Conservation (phyloP, 305 asterid genomes). For the Fraxinus sp. region DNA sequence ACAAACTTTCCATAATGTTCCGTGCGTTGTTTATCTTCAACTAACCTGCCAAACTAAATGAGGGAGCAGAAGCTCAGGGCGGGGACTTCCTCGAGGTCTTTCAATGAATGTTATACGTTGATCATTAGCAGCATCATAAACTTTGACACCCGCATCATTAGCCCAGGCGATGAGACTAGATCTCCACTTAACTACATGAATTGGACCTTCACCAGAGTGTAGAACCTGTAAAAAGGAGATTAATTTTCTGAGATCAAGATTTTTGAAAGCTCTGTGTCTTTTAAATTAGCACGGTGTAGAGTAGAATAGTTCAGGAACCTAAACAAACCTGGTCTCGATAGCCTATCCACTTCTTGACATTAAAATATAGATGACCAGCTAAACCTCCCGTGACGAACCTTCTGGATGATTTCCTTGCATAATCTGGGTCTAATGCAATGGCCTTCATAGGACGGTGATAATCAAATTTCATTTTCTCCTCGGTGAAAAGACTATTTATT, state of each 20-base stretch:
- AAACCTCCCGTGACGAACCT: slow-evolving; percentile 97
- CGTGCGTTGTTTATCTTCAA: slow-evolving; percentile 11
- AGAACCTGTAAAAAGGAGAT: slow-evolving; percentile 58
- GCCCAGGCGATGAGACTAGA: slow-evolving; percentile 95
- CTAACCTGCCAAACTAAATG: slow-evolving; percentile 97
- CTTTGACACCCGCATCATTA: slow-evolving; percentile 91
- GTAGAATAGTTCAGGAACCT: slow-evolving; percentile 29
- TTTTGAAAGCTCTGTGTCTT: slow-evolving; percentile 20
- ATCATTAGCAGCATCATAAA: slow-evolving; percentile 93
- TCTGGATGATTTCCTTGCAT: slow-evolving; percentile 77
- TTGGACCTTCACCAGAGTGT: slow-evolving; percentile 98
- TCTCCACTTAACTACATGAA: slow-evolving; percentile 94
- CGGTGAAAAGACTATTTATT: slow-evolving; percentile 81
- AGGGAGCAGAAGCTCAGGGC: slow-evolving; percentile 89
- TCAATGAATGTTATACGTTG: slow-evolving; percentile 84
- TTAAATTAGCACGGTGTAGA: slow-evolving; percentile 18
- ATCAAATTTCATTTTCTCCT: slow-evolving; percentile 87
- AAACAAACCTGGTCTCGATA: slow-evolving; percentile 82
- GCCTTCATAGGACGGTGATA: slow-evolving; percentile 96
- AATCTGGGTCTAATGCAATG: slow-evolving; percentile 92
- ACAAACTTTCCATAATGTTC: background rate
- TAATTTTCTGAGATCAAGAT: slow-evolving; percentile 25
- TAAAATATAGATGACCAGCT: slow-evolving; percentile 86
- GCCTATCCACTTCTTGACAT: slow-evolving; percentile 91
- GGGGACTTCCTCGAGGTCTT: slow-evolving; percentile 95